Conservation (phyloP, 2,329 filamentous ascomycete genomes). For the Thelonectria blattea region DNA sequence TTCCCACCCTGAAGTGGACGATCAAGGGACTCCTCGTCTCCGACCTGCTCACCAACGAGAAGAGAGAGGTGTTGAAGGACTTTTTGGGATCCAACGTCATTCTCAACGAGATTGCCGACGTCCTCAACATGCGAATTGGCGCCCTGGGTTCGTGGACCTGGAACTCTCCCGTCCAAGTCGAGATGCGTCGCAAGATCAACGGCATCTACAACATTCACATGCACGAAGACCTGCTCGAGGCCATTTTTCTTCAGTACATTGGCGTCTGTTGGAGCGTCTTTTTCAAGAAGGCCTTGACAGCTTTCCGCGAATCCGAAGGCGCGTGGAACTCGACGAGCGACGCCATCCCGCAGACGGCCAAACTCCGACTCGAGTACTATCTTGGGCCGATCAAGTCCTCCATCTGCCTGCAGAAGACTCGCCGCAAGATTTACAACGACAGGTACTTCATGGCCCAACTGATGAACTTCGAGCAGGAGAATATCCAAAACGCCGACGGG, state of each 20-base stretch:
- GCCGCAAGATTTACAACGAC: slow-evolving; percentile 43
- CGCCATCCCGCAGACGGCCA: slow-evolving; percentile 41
- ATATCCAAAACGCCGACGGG: slow-evolving; percentile 38
- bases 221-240: slow-evolving; percentile 59
- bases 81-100: slow-evolving; percentile 49
- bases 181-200: slow-evolving; percentile 55
- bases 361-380: slow-evolving; percentile 44
- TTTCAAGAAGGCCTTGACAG: slow-evolving; percentile 46
- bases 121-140: slow-evolving; percentile 58
- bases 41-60: slow-evolving; percentile 52
- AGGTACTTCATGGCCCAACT: slow-evolving; percentile 56
- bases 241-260: slow-evolving; percentile 57
- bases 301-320: slow-evolving; percentile 38
- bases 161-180: slow-evolving; percentile 47
- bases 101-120: slow-evolving; percentile 56
- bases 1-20: slow-evolving; percentile 44
- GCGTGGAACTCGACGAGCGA: slow-evolving; percentile 45
- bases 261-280: slow-evolving; percentile 55
- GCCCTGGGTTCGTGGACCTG: slow-evolving; percentile 55
- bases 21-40: slow-evolving; percentile 51
- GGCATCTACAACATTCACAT: slow-evolving; percentile 57
- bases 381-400: slow-evolving; percentile 34
- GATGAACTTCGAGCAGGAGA: slow-evolving; percentile 40
- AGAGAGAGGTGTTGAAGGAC: slow-evolving; percentile 50
- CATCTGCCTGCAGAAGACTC: slow-evolving; percentile 38